Percentiles rank a stretch among this genome's conserved stretches.
Conservation (phyloP, 164 flowering plant species). For the Litsea cubeba region DNA sequence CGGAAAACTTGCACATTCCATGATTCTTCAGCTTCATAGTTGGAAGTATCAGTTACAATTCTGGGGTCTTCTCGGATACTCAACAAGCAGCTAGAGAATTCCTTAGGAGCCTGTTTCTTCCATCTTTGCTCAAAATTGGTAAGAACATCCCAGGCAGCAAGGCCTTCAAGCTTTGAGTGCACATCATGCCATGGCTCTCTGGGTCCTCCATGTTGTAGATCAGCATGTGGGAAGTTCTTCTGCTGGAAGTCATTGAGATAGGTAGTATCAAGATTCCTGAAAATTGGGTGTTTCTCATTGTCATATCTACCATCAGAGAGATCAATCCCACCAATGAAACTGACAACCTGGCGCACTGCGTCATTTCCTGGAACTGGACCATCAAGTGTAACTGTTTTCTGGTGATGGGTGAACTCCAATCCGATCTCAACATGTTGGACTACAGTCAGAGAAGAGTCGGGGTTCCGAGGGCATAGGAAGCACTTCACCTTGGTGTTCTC, state of each 20-base stretch:
- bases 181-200: slow-evolving; percentile 87
- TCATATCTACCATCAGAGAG: slow-evolving; percentile 77
- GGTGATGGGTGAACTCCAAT: slow-evolving; percentile 67
- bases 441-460: slow-evolving; percentile 33
- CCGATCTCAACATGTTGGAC: slow-evolving; percentile 36
- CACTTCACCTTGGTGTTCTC: slow-evolving; percentile 45
- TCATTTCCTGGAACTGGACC: slow-evolving; percentile 17
- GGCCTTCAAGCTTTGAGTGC: slow-evolving; percentile 64
- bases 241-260: slow-evolving; percentile 65
- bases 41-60: slow-evolving; percentile 15
- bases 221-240: slow-evolving; percentile 52
- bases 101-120: slow-evolving; percentile 38
- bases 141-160: slow-evolving; percentile 74
- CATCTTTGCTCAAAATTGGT: slow-evolving; percentile 72
- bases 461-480: slow-evolving; percentile 47
- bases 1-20: slow-evolving; percentile 71
- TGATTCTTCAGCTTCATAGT: slow-evolving; percentile 24
- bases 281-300: slow-evolving; percentile 47
- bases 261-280: slow-evolving; percentile 39
- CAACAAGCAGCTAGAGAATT: slow-evolving; percentile 11
- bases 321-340: slow-evolving; percentile 75
- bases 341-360: slow-evolving; percentile 36
- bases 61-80: slow-evolving; percentile 18
- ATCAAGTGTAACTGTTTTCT: slow-evolving; percentile 57
- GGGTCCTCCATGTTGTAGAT: slow-evolving; percentile 62